Evolutionary conservation across 805 yeast genomes (phyloP).

Genomic region (Cyberlindnera subsufficiens): DNA sequence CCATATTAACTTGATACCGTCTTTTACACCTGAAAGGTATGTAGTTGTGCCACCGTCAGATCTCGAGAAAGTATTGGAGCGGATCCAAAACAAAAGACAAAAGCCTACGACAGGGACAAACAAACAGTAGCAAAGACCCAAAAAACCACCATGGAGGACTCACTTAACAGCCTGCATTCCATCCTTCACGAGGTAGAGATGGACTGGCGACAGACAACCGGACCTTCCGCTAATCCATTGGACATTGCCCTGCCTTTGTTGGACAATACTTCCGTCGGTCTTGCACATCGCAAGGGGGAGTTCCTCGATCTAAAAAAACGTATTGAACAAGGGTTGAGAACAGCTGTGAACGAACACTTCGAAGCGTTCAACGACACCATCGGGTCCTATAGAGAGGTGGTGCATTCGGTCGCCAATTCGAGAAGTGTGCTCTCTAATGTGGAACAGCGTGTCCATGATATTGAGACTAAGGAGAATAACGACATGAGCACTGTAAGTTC

Average conservation of each 20-base stretch:
- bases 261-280: constrained; percentile 87
- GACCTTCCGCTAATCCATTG: constrained; percentile 66
- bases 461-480: background rate
- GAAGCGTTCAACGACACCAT: constrained; percentile 82
- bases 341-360: constrained; percentile 74
- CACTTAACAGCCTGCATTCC: constrained; percentile 15
- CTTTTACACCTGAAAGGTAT: background rate
- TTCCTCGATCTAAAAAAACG: constrained; percentile 55
- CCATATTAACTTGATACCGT: too few relatives aligned
- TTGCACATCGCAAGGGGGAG: constrained; percentile 66
- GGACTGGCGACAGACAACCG: constrained; percentile 45
- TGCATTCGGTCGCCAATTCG: constrained; percentile 57
- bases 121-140: background rate
- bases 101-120: background rate
- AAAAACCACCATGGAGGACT: constrained; percentile 9
- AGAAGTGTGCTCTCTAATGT: constrained; percentile 50
- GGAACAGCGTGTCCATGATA: constrained; percentile 24
- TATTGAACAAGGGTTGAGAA: constrained; percentile 52
- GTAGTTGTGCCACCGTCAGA: background rate
- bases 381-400: constrained; percentile 74
- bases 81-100: background rate
- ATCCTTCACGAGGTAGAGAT: constrained; percentile 27
- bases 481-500: constrained; percentile 17
- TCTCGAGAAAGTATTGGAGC: background rate
- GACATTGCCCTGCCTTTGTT: constrained; percentile 78